Conservation (phyloP, 2,329 filamentous ascomycete genomes). For the Aspergillus pseudonomiae region DNA sequence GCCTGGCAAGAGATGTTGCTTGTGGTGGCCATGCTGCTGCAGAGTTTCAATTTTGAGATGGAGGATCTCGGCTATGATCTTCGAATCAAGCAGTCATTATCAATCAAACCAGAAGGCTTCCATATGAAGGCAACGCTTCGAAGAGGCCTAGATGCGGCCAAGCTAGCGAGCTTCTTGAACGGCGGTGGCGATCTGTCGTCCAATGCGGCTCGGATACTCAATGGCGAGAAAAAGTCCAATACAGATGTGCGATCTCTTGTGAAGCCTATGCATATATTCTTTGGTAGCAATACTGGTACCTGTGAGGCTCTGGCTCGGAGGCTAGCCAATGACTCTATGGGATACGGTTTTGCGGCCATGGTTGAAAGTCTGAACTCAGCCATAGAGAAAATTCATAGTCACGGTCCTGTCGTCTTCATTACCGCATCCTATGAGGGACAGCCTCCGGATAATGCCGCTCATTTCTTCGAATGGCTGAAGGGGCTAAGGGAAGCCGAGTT, state of each 20-base stretch:
- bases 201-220: constrained; percentile 12
- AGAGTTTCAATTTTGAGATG: constrained; percentile 70
- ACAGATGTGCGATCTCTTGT: constrained; percentile 21
- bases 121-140: constrained; percentile 62
- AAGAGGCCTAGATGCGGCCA: constrained; percentile 49
- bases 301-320: constrained; percentile 70
- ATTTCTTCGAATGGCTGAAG: constrained; percentile 70
- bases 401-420: constrained; percentile 67
- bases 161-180: constrained; percentile 44
- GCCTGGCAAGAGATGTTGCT: constrained; percentile 74
- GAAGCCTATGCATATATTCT: constrained; percentile 66
- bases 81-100: constrained; percentile 43
- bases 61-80: constrained; percentile 57
- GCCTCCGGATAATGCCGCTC: constrained; percentile 70
- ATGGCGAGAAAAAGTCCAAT: constrained; percentile 26
- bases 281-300: constrained; percentile 75
- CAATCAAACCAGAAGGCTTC: constrained; percentile 58
- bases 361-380: constrained; percentile 65
- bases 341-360: constrained; percentile 62
- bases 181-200: constrained; percentile 12
- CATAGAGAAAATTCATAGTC: constrained; percentile 61
- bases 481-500: constrained; percentile 55
- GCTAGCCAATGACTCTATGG: constrained; percentile 61
- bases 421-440: constrained; percentile 75
- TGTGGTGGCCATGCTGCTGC: constrained; percentile 64